Percentiles rank a stretch among this genome's conserved stretches.
These are phyloP conservation scores for Hemisphaericaspora nanyangensis DNA, from an alignment of 805 yeast species.

Conservation along the genomic window DNA sequence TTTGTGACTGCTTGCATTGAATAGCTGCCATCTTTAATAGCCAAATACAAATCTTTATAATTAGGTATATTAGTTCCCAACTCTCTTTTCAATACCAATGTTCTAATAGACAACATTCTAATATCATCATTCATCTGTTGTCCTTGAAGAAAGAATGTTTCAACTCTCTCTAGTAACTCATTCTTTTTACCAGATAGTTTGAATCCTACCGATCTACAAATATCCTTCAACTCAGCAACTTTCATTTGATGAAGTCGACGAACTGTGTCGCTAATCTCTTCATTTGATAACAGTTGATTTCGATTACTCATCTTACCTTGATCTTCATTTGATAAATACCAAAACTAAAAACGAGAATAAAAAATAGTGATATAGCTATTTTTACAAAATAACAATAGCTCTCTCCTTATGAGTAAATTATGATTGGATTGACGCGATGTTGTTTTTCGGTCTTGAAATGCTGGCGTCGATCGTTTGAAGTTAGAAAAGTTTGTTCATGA, in stretches of 20 bases:
- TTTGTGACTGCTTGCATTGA: constrained; percentile 2
- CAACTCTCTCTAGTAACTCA: constrained; percentile 53
- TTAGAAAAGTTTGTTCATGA: too few species aligned
- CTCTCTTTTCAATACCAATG: constrained; percentile 37
- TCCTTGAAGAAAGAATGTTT: constrained; percentile 42
- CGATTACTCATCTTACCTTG: constrained; percentile 4
- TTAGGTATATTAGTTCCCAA: constrained; percentile 34
- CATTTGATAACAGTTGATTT: constrained; percentile 9
- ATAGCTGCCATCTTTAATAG: constrained; percentile 26
- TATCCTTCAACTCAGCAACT: constrained; percentile 49
- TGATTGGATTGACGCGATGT: too few species aligned
- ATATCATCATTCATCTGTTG: constrained; percentile 34
- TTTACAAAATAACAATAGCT: too few species aligned
- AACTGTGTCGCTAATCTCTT: constrained; percentile 14
- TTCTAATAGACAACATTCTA: constrained; percentile 39
- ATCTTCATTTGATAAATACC: too few species aligned
- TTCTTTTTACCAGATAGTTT: constrained; percentile 57
- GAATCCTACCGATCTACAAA: constrained; percentile 49
- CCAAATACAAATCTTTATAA: constrained; percentile 24
- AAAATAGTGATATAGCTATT: too few species aligned
- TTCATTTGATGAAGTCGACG: constrained; percentile 23
- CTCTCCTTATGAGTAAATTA: too few species aligned
- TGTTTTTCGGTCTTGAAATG: too few species aligned
- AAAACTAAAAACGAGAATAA: too few species aligned
- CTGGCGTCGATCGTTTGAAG: too few species aligned